Evolutionary conservation across 2,329 filamentous ascomycete species (phyloP).

Genomic region (Talaromyces sp.): DNA sequence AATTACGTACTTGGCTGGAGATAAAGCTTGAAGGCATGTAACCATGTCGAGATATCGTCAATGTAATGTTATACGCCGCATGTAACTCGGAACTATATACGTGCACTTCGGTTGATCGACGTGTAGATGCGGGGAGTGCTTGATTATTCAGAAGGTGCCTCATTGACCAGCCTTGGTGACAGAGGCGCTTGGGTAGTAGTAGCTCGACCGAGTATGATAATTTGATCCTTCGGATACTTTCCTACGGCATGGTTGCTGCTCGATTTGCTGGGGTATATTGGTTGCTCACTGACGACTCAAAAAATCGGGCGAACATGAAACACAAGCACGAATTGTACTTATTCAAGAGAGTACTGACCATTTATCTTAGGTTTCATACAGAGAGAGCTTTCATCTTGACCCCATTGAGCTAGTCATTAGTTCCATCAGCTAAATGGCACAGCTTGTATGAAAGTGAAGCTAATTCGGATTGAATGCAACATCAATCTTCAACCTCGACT

Average conservation of each 20-base stretch:
- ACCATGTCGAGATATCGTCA: neutral
- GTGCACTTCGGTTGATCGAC: neutral
- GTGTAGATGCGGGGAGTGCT: neutral
- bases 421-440: neutral
- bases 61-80: neutral
- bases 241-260: neutral
- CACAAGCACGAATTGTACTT: neutral
- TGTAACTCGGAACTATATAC: neutral
- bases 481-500: constrained; percentile 2
- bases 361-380: neutral
- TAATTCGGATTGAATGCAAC: neutral
- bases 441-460: neutral
- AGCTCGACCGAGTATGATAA: neutral
- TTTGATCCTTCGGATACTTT: neutral
- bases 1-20: neutral
- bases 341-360: neutral
- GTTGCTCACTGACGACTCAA: neutral
- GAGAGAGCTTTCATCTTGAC: neutral
- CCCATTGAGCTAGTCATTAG: neutral
- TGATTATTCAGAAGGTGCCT: neutral
- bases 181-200: neutral
- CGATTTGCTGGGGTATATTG: neutral
- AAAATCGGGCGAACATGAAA: neutral
- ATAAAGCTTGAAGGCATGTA: neutral
- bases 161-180: neutral